Evolutionary conservation across 176 grass and related monocot species (phyloP), one percentile per base, ranked within the genome.

Genomic region (Avena eriantha): DNA sequence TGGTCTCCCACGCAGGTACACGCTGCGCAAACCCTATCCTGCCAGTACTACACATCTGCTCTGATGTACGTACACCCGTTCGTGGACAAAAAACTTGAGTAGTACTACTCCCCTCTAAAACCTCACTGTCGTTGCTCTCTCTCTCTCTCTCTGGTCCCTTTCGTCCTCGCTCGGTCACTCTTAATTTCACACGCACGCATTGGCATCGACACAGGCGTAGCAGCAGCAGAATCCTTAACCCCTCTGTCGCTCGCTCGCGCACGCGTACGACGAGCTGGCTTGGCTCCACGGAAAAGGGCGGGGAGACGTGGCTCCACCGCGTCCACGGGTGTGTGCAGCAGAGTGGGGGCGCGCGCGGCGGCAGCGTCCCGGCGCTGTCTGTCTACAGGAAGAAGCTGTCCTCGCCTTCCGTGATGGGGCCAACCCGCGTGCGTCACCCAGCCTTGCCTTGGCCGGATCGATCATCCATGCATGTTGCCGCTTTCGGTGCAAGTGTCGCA

Each of bases 361-460:
- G 22, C 70, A 55, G 31, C 47, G 79, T 82, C 79, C n/a, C 31
- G 86, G 46, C 86, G 58, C 58, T 57, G 71, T 86, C 64, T 18
- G 76, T 29, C 79, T 77, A 76, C 70, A 46, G 86, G 47, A 41
- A 82, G 69, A 26, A 82, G 69, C 58, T 15, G 57, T 69, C 22
- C 29, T 35, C 60, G n/a, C 58, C 58, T 64, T 64, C 45, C 71
- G 22, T 23, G 21, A 49, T 49, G 71, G 71, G 70, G 21, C 39
- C 34, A 19, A 45, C 39, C 69, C 69, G 41, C 23, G 36, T 18
- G 59, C 56, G 56, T 59, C 8, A 11, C 10, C 39, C 36, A 29
- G 29, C 29, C 29, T 29, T 1, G 61, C 61, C 61, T 65, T 29
- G 60, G 60, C 60, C 60, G 60, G 60, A 64, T 64, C 39, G 39